Evolutionary conservation across 129 eudicot species (phyloP).

Genomic region (Rutidosis leptorrhynchoides): DNA sequence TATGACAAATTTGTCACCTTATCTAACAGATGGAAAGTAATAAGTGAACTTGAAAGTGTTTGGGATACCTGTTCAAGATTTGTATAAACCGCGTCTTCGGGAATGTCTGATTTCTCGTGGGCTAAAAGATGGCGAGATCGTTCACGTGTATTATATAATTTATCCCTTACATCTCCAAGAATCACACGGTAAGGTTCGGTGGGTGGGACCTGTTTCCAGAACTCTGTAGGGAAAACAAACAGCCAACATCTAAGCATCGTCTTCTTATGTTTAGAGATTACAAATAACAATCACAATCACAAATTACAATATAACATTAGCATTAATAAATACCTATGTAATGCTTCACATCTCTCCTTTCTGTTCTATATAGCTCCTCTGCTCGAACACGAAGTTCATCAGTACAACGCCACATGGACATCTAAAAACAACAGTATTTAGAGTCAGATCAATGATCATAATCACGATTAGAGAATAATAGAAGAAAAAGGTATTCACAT

Average conservation of each 20-base stretch:
- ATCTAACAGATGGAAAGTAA: conserved; percentile 8
- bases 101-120: conserved; percentile 77
- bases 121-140: conserved; percentile 87
- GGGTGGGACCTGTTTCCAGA: conserved; percentile 89
- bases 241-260: neutral
- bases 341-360: conserved; percentile 94
- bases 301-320: neutral
- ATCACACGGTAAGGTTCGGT: conserved; percentile 96
- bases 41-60: neutral
- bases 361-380: conserved; percentile 63
- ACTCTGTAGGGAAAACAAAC: conserved; percentile 50
- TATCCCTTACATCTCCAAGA: conserved; percentile 96
- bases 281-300: neutral
- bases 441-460: conserved; percentile 13
- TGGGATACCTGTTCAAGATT: conserved; percentile 67
- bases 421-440: conserved; percentile 32
- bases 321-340: conserved; percentile 63
- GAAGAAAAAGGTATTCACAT: neutral
- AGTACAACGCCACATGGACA: conserved; percentile 99
- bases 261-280: neutral
- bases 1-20: neutral
- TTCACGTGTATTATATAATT: conserved; percentile 83
- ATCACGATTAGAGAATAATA: neutral
- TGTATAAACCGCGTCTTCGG: conserved; percentile 82
- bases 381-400: conserved; percentile 91